Evolutionary conservation across 2,329 filamentous ascomycete genomes (phyloP).

Genomic region (Paradendryphiella salina): DNA sequence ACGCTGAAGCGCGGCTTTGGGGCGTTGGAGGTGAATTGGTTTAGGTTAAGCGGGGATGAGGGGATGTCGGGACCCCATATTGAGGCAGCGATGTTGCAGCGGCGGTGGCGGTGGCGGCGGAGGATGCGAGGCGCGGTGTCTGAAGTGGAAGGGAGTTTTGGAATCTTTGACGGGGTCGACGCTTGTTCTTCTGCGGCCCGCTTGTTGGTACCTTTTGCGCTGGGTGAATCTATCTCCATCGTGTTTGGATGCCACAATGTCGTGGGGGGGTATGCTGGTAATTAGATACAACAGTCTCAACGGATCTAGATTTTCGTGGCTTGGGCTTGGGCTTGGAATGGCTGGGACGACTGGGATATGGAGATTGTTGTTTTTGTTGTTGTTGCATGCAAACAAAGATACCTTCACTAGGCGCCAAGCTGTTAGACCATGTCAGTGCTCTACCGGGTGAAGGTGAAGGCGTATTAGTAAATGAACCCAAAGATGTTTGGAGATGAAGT

Average conservation of each 20-base stretch:
- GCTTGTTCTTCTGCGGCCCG: slow-evolving; percentile 25
- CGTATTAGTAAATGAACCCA: too few species aligned
- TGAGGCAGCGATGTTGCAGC: slow-evolving; percentile 24
- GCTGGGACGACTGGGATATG: too few species aligned
- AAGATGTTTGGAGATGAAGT: too few species aligned
- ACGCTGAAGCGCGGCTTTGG: slow-evolving; percentile 33
- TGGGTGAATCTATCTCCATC: slow-evolving; percentile 5
- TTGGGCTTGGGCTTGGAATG: too few species aligned
- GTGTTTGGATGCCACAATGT: background rate
- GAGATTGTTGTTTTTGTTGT: too few species aligned
- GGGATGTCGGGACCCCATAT: slow-evolving; percentile 25
- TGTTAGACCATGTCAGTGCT: too few species aligned
- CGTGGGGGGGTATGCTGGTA: too few species aligned
- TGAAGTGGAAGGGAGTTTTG: background rate
- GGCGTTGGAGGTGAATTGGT: background rate
- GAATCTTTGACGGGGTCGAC: background rate
- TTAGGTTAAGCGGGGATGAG: background rate
- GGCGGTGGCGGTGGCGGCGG: slow-evolving; percentile 28
- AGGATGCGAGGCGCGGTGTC: slow-evolving; percentile 21
- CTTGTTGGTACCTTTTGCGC: slow-evolving; percentile 24
- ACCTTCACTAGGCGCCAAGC: too few species aligned
- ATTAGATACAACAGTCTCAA: too few species aligned
- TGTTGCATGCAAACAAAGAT: too few species aligned
- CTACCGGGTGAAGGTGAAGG: too few species aligned
- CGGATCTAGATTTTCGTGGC: too few species aligned